Evolutionary conservation across 1,284 basidiomycete genomes (phyloP).

Genomic region (Moesziomyces globuligerus): DNA sequence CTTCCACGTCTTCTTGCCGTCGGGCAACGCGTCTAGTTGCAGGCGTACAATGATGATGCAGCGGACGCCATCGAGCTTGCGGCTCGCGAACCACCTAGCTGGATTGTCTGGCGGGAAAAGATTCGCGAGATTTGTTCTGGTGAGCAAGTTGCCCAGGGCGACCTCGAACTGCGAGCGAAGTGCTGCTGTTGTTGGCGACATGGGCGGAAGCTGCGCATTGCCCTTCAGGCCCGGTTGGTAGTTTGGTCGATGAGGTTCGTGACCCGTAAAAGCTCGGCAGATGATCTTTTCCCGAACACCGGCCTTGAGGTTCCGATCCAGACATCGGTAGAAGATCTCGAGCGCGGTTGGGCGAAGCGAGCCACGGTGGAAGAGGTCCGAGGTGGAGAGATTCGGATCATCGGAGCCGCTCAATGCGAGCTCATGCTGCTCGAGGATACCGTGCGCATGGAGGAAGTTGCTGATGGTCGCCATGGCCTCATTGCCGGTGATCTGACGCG

Average conservation of each 20-base stretch:
- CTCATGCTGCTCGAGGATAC: slow-evolving; percentile 43
- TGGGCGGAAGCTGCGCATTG: not conserved
- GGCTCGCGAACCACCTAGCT: slow-evolving; percentile 46
- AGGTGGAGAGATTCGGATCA: slow-evolving; percentile 20
- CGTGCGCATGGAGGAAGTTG: slow-evolving; percentile 37
- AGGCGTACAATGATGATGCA: slow-evolving; percentile 46
- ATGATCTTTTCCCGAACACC: slow-evolving; percentile 46
- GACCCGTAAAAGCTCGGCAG: slow-evolving; percentile 19
- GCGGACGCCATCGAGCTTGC: slow-evolving; percentile 57
- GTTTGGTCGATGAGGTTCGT: not conserved
- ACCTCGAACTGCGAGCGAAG: slow-evolving; percentile 36
- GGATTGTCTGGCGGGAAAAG: slow-evolving; percentile 13
- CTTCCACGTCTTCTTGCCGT: slow-evolving; percentile 9
- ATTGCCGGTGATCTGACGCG: slow-evolving; percentile 34
- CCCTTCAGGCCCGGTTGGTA: not conserved
- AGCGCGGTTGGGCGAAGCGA: slow-evolving; percentile 34
- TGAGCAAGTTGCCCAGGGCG: slow-evolving; percentile 41
- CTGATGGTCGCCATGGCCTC: slow-evolving; percentile 33
- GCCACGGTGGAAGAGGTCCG: slow-evolving; percentile 25
- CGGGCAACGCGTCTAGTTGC: not conserved
- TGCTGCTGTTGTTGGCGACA: not conserved
- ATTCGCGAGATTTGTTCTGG: slow-evolving; percentile 16
- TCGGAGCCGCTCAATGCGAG: slow-evolving; percentile 22
- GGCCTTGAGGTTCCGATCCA: slow-evolving; percentile 55
- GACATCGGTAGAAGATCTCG: slow-evolving; percentile 52